phyloP scores from a whole-genome alignment of 2,329 filamentous ascomycete species.

The Rhytidhysteron rufulum region DNA sequence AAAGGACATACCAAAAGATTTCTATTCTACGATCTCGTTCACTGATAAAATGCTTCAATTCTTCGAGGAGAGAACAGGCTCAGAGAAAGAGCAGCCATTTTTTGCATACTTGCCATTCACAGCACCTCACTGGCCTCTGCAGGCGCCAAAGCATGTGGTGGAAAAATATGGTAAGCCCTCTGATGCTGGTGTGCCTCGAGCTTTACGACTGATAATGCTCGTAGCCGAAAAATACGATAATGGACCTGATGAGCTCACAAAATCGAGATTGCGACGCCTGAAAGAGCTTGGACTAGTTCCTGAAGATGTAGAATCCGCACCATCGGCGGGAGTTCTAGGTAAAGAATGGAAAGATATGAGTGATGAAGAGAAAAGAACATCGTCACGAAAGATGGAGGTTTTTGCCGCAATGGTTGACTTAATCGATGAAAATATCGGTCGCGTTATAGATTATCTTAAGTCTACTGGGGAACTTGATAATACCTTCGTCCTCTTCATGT shows the following conservation, averaged over 20 bases:
- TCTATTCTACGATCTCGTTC: constrained; percentile 30
- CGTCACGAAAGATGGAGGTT: constrained; percentile 33
- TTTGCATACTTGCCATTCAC: constrained; percentile 26
- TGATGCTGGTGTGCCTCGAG: too few relatives aligned
- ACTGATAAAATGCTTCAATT: constrained; percentile 23
- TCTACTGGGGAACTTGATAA: constrained; percentile 30
- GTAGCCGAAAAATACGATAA: too few relatives aligned
- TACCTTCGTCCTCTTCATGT: constrained; percentile 36
- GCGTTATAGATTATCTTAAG: constrained; percentile 26
- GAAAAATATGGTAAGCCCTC: constrained; percentile 16
- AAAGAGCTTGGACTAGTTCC: too few relatives aligned
- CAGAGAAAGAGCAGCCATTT: constrained; percentile 20
- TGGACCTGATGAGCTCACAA: too few relatives aligned
- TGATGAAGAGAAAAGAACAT: constrained; percentile 37
- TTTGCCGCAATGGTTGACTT: constrained; percentile 35
- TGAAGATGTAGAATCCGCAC: constrained; percentile 9
- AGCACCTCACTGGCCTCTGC: constrained; percentile 27
- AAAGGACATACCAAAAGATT: too few relatives aligned
- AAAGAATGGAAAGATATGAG: constrained; percentile 15
- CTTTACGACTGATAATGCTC: too few relatives aligned
- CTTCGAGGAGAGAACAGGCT: constrained; percentile 16
- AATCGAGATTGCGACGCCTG: too few relatives aligned
- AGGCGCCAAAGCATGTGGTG: constrained; percentile 18
- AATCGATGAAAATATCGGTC: constrained; percentile 31
- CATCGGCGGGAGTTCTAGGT: constrained; percentile 15